Conservation (phyloP, 2,329 filamentous ascomycete species). For the Aspergillus oerlinghausenensis region DNA sequence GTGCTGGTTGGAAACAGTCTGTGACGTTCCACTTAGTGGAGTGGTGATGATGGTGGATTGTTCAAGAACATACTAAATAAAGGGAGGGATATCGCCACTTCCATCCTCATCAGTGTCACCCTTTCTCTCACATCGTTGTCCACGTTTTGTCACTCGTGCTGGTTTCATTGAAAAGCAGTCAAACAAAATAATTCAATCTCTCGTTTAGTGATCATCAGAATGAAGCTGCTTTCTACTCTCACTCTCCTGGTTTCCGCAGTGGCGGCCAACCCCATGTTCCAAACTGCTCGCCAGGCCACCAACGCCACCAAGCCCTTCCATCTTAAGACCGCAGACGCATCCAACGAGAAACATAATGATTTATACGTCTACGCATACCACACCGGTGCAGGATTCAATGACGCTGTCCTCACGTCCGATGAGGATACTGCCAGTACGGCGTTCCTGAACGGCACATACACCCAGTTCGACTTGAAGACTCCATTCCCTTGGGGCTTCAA, state of each 20-base stretch:
- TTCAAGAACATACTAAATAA: not conserved
- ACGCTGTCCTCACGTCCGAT: slow-evolving; percentile 31
- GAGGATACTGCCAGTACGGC: slow-evolving; percentile 19
- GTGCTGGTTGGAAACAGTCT: not conserved
- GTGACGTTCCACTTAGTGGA: not conserved
- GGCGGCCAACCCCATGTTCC: slow-evolving; percentile 21
- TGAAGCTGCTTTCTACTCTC: slow-evolving; percentile 27
- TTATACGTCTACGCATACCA: slow-evolving; percentile 37
- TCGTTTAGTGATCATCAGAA: slow-evolving; percentile 10
- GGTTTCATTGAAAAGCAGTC: not conserved
- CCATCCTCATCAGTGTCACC: not conserved
- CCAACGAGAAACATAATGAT: slow-evolving; percentile 26
- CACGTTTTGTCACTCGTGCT: not conserved
- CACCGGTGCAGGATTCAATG: slow-evolving; percentile 37
- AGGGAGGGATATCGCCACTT: not conserved
- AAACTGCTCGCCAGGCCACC: slow-evolving; percentile 12
- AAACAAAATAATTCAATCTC: not conserved
- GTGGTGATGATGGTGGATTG: not conserved
- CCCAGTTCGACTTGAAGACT: slow-evolving; percentile 26
- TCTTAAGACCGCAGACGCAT: slow-evolving; percentile 30
- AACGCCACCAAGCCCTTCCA: slow-evolving; percentile 23
- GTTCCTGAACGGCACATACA: slow-evolving; percentile 31
- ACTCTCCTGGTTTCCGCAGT: slow-evolving; percentile 25
- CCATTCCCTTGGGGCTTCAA: slow-evolving; percentile 31
- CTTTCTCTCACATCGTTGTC: not conserved